Conservation (phyloP, 2,329 filamentous ascomycete species). For the Calonectria pseudoturangicola region DNA sequence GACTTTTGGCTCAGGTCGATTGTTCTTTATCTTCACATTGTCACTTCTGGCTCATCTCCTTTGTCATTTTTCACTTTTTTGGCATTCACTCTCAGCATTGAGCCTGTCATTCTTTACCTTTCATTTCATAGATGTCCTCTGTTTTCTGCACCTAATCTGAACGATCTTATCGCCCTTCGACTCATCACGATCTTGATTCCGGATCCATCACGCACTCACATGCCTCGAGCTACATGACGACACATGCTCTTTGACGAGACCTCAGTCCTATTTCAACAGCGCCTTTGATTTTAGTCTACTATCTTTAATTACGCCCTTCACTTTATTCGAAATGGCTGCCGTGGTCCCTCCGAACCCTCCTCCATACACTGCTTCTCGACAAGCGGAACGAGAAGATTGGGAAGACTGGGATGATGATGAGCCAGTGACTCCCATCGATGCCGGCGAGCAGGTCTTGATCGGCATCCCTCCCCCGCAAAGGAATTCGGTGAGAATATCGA, state of each 20-base stretch:
- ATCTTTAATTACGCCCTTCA: conserved; percentile 36
- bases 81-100: conserved; percentile 32
- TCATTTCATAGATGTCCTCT: conserved; percentile 38
- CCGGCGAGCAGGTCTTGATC: conserved; percentile 60
- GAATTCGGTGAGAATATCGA: conserved; percentile 41
- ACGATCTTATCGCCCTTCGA: conserved; percentile 21
- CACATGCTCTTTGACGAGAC: conserved; percentile 42
- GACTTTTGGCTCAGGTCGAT: conserved; percentile 29
- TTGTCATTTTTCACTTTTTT: conserved; percentile 44
- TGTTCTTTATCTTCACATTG: conserved; percentile 36
- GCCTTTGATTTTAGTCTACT: conserved; percentile 24
- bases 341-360: conserved; percentile 40
- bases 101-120: conserved; percentile 42
- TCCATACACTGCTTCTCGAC: conserved; percentile 42
- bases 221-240: conserved; percentile 30
- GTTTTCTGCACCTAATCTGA: conserved; percentile 33
- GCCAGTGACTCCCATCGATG: conserved; percentile 62
- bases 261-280: conserved; percentile 29
- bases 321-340: conserved; percentile 43
- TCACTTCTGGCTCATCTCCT: conserved; percentile 47
- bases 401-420: conserved; percentile 73
- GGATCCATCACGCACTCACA: conserved; percentile 38
- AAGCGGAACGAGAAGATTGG: conserved; percentile 65
- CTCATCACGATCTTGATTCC: conserved; percentile 25
- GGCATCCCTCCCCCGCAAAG: conserved; percentile 45